A percentile compares a stretch with the other conserved stretches of the same genome.
These are phyloP conservation scores for Fusarium sp. DNA, from an alignment of 2,329 filamentous ascomycete species.

Conservation along the genomic window DNA sequence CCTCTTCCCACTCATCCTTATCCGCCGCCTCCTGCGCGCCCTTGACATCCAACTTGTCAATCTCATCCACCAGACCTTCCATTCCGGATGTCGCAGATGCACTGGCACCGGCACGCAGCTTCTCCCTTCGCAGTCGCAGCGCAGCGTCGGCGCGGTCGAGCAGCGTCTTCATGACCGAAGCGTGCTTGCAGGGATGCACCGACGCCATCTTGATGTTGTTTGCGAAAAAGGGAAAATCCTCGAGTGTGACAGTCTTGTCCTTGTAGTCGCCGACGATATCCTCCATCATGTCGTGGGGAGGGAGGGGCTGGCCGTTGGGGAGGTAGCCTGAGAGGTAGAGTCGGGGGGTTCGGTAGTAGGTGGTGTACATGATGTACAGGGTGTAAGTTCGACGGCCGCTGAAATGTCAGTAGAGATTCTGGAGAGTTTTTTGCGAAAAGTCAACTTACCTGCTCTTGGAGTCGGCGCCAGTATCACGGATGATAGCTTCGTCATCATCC, in stretches of 20 bases:
- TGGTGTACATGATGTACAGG: slow-evolving; percentile 97
- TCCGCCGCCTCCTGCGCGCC: slow-evolving; percentile 64
- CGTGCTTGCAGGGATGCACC: slow-evolving; percentile 97
- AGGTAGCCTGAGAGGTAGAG: slow-evolving; percentile 94
- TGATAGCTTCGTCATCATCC: slow-evolving; percentile 96
- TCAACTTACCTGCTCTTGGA: slow-evolving; percentile 57
- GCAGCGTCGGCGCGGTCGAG: slow-evolving; percentile 95
- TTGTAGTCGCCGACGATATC: slow-evolving; percentile 97
- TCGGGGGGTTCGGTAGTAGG: slow-evolving; percentile 95
- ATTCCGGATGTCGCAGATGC: slow-evolving; percentile 64
- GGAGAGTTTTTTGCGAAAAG: background rate
- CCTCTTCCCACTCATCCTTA: slow-evolving; percentile 74
- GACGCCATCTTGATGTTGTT: slow-evolving; percentile 95
- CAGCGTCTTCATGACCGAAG: slow-evolving; percentile 96
- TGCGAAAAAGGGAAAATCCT: slow-evolving; percentile 96
- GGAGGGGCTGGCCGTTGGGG: slow-evolving; percentile 81
- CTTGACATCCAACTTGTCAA: slow-evolving; percentile 72
- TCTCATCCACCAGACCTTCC: slow-evolving; percentile 88
- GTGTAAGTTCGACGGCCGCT: slow-evolving; percentile 94
- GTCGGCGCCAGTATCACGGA: slow-evolving; percentile 73
- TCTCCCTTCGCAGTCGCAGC: slow-evolving; percentile 87
- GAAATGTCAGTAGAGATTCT: slow-evolving; percentile 4
- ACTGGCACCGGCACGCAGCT: slow-evolving; percentile 67
- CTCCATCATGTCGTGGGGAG: slow-evolving; percentile 91
- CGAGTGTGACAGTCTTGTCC: slow-evolving; percentile 97